Percentiles rank a stretch among this genome's conserved stretches.
phyloP scores from a whole-genome alignment of 805 yeast genomes.

The Saccharomycopsis synnaedendra region DNA sequence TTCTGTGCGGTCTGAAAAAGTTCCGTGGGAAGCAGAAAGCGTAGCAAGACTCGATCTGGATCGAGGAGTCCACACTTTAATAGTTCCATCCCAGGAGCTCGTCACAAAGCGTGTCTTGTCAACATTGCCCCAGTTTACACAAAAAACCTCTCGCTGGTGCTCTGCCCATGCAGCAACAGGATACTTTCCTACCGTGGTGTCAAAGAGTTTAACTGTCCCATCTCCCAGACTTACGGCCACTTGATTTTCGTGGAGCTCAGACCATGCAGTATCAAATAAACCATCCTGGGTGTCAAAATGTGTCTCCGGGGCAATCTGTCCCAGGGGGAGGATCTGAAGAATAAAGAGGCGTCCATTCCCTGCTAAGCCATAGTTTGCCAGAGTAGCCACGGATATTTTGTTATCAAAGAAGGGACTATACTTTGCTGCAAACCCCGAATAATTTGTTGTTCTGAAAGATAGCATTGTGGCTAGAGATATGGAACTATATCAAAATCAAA shows the following conservation, averaged over 20 bases:
- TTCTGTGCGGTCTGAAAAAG: slow-evolving; percentile 17
- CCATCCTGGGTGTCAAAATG: slow-evolving; percentile 91
- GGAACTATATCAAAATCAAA: background rate
- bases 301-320: slow-evolving; percentile 41
- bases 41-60: slow-evolving; percentile 48
- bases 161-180: slow-evolving; percentile 71
- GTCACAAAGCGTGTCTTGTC: slow-evolving; percentile 61
- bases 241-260: slow-evolving; percentile 84
- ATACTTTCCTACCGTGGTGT: slow-evolving; percentile 49
- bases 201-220: slow-evolving; percentile 78
- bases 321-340: slow-evolving; percentile 55
- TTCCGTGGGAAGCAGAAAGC: slow-evolving; percentile 22
- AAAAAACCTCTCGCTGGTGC: slow-evolving; percentile 66
- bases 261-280: slow-evolving; percentile 79
- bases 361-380: slow-evolving; percentile 88
- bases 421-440: slow-evolving; percentile 76
- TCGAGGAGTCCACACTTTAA: slow-evolving; percentile 67
- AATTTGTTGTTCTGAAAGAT: slow-evolving; percentile 63
- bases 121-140: slow-evolving; percentile 62
- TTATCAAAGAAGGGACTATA: slow-evolving; percentile 91
- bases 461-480: slow-evolving; percentile 35
- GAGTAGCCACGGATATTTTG: slow-evolving; percentile 78
- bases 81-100: slow-evolving; percentile 87
- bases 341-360: slow-evolving; percentile 83
- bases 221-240: slow-evolving; percentile 79